Conservation (phyloP, 495 filamentous ascomycete species). For the Daldinia loculata region DNA sequence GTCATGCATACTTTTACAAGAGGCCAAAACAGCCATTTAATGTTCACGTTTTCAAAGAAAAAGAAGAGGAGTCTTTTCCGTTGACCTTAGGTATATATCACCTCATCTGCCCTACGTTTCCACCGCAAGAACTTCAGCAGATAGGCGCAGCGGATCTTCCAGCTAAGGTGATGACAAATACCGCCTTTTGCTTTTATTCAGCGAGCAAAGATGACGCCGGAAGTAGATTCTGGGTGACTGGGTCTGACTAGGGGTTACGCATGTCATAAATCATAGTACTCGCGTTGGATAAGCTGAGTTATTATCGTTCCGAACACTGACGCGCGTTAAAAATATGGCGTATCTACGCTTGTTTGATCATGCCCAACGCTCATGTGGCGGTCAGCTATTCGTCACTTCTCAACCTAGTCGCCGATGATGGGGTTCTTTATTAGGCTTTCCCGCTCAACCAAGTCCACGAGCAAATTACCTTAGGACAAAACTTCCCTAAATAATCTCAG, state of each 20-base stretch:
- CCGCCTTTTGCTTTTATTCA: slow-evolving; percentile 23
- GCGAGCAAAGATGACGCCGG: slow-evolving; percentile 9
- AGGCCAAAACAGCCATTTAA: slow-evolving; percentile 8
- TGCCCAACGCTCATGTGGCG: slow-evolving; percentile 31
- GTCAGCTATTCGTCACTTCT: slow-evolving; percentile 16
- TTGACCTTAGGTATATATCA: neutral
- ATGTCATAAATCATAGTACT: neutral
- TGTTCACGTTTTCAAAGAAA: slow-evolving; percentile 5
- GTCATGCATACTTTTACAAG: slow-evolving; percentile 1
- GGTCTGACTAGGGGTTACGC: slow-evolving; percentile 7
- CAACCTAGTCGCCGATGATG: slow-evolving; percentile 4
- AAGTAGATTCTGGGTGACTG: neutral
- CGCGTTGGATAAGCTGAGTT: neutral
- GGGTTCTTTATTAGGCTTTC: slow-evolving; percentile 2
- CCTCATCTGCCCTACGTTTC: slow-evolving; percentile 11
- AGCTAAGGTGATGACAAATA: slow-evolving; percentile 11
- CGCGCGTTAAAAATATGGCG: slow-evolving; percentile 2
- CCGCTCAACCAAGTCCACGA: neutral
- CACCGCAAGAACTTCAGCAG: neutral
- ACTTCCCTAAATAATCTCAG: neutral
- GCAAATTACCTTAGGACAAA: neutral
- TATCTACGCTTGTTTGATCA: slow-evolving; percentile 6
- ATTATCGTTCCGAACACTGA: neutral
- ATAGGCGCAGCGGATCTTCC: slow-evolving; percentile 9
- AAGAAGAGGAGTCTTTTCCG: neutral